Conservation (phyloP, 257 asterid genomes). For the Phtheirospermum japonicum region DNA sequence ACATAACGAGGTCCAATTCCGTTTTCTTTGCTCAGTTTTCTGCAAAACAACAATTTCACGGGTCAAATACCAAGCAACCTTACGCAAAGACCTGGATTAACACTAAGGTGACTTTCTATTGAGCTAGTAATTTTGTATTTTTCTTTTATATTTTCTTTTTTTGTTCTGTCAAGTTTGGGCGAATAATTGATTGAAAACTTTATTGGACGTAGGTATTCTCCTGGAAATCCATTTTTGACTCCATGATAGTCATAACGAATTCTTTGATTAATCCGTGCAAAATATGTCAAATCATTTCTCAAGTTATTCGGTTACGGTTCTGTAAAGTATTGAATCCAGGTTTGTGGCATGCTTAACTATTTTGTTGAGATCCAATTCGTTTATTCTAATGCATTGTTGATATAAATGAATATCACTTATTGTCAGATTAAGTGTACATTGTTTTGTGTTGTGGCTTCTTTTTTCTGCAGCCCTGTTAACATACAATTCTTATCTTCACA, state of each 20-base stretch:
- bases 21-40: constrained; percentile 54
- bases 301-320: background rate
- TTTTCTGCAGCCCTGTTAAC: too few relatives aligned
- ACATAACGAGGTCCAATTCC: too few relatives aligned
- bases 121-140: background rate
- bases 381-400: background rate
- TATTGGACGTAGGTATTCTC: constrained; percentile 48
- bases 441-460: background rate
- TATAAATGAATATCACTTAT: background rate
- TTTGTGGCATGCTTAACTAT: background rate
- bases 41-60: constrained; percentile 85
- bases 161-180: background rate
- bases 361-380: background rate
- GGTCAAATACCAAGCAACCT: constrained; percentile 74
- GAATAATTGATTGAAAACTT: background rate
- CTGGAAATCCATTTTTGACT: constrained; percentile 73
- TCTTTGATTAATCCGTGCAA: too few relatives aligned
- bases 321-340: background rate
- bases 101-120: constrained; percentile 45
- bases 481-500: too few relatives aligned
- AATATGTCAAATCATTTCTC: background rate
- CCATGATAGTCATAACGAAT: constrained; percentile 21
- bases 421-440: background rate
- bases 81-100: constrained; percentile 47
- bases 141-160: background rate